Percentiles rank a stretch among this genome's conserved stretches.
Conservation (phyloP, 805 yeast species). For the Komagataella populi region DNA sequence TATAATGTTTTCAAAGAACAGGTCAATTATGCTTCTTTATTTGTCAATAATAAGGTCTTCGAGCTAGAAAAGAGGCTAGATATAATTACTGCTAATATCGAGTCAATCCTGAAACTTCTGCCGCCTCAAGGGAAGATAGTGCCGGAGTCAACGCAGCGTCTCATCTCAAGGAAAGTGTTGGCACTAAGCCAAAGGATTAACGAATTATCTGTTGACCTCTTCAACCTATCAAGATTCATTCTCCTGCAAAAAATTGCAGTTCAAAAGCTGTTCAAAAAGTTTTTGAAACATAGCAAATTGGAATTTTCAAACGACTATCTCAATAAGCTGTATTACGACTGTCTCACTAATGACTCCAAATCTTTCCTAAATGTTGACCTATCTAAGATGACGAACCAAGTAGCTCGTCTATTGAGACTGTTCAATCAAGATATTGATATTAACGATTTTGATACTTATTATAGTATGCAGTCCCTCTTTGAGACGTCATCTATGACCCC, state of each 20-base stretch:
- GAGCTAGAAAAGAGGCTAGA: constrained; percentile 43
- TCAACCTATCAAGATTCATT: constrained; percentile 56
- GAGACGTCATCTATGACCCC: background rate
- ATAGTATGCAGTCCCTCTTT: background rate
- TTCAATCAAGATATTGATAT: constrained; percentile 4
- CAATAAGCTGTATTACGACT: constrained; percentile 15
- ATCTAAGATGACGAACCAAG: constrained; percentile 18
- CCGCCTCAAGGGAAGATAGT: background rate
- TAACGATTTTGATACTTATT: background rate
- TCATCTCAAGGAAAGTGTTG: constrained; percentile 11
- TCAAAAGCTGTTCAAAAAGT: constrained; percentile 63
- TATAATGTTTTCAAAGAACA: constrained; percentile 36
- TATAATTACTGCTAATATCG: constrained; percentile 7
- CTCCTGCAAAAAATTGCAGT: constrained; percentile 63
- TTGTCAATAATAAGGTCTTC: constrained; percentile 53
- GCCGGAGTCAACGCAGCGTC: constrained; percentile 7
- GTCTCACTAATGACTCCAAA: constrained; percentile 22
- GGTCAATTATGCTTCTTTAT: constrained; percentile 46
- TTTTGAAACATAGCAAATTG: constrained; percentile 28
- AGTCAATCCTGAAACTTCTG: background rate
- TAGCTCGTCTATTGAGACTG: constrained; percentile 15
- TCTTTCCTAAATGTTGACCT: constrained; percentile 53
- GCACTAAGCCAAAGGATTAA: constrained; percentile 22
- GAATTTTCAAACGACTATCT: constrained; percentile 18
- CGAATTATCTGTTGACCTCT: constrained; percentile 35